These are phyloP conservation scores for Monilinia laxa DNA, from an alignment of 2,329 filamentous ascomycete genomes.

Conservation along the genomic window DNA sequence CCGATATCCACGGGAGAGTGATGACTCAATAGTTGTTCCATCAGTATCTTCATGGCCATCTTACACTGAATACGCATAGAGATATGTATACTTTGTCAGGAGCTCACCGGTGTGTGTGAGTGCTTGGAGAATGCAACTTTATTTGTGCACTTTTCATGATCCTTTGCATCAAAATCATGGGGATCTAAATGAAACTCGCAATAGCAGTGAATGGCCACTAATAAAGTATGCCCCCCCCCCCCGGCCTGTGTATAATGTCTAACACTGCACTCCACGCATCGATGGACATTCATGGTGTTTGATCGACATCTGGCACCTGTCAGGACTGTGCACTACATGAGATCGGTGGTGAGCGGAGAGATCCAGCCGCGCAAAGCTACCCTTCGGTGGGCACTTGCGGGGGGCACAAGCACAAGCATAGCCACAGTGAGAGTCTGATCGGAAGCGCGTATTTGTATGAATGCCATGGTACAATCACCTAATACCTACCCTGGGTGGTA, in stretches of 20 bases:
- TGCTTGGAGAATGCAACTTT: neutral
- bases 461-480: too few species aligned
- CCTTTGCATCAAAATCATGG: neutral
- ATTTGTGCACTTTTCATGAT: neutral
- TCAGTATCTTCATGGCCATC: neutral
- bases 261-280: neutral
- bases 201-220: neutral
- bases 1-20: too few species aligned
- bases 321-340: neutral
- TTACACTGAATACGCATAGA: neutral
- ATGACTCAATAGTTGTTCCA: neutral
- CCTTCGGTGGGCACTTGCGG: slow-evolving; percentile 1
- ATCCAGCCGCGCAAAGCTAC: neutral
- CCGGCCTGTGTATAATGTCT: neutral
- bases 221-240: neutral
- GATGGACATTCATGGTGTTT: neutral
- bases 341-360: slow-evolving; percentile 1
- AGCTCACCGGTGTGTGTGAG: too few species aligned
- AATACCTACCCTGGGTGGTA: too few species aligned
- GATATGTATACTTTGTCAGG: too few species aligned
- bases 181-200: neutral
- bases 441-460: neutral
- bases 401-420: slow-evolving; percentile 4
- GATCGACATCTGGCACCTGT: slow-evolving; percentile 14
- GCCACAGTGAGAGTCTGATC: neutral